Percentiles rank a stretch among this genome's conserved stretches.
Conservation (phyloP, 2,329 filamentous ascomycete species). For the Arthrobotrys conoides region DNA sequence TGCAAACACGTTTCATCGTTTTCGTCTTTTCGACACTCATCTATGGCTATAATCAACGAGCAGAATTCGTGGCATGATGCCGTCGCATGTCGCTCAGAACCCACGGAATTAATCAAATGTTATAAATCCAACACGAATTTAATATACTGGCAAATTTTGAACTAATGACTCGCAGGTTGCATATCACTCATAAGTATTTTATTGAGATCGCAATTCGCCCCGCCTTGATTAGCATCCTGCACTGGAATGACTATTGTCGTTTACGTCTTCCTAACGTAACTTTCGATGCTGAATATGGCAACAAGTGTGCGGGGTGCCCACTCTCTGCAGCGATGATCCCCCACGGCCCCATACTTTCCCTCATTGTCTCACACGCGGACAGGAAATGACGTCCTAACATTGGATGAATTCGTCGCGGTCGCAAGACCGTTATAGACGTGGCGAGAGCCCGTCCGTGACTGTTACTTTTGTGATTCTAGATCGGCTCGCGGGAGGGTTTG, state of each 20-base stretch:
- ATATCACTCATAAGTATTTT: no score
- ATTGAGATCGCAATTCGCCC: slow-evolving; percentile 3
- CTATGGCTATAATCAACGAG: neutral
- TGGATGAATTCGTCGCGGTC: slow-evolving; percentile 5
- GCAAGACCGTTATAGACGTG: slow-evolving; percentile 7
- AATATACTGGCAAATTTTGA: neutral
- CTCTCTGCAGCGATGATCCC: slow-evolving; percentile 9
- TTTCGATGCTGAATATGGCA: neutral
- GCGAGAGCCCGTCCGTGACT: neutral
- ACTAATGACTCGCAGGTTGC: neutral
- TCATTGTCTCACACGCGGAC: neutral
- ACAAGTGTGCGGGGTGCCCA: slow-evolving; percentile 12
- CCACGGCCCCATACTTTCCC: slow-evolving; percentile 17
- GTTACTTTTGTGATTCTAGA: slow-evolving; percentile 1
- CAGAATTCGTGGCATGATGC: slow-evolving; percentile 10
- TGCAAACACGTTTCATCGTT: slow-evolving; percentile 16
- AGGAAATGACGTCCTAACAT: slow-evolving; percentile 12
- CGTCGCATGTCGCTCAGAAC: neutral
- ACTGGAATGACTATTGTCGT: neutral
- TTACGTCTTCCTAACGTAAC: slow-evolving; percentile 29
- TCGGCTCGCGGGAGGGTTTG: neutral
- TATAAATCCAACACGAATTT: neutral
- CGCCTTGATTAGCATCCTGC: slow-evolving; percentile 7
- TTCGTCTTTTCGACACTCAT: slow-evolving; percentile 7
- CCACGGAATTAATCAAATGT: slow-evolving; percentile 3